A percentile compares a stretch with the other conserved stretches of the same genome.
Conservation (phyloP, 768 basidiomycete genomes). For the Tulasnella sp. region DNA sequence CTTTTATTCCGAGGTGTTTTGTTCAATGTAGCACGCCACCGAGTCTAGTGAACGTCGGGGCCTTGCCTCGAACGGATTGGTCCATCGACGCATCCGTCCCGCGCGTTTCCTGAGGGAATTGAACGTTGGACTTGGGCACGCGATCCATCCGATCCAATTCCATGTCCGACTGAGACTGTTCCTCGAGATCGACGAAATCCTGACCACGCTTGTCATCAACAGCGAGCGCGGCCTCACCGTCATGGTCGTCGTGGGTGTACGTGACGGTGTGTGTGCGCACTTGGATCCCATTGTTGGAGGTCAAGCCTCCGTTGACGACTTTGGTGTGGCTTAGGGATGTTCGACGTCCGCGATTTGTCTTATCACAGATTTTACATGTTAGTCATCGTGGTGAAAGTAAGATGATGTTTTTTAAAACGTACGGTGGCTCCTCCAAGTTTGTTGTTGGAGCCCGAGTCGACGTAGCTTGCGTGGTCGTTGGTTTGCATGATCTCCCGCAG, state of each 20-base stretch:
- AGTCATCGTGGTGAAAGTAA: no score
- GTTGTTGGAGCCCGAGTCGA: not conserved
- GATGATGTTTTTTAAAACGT: not conserved
- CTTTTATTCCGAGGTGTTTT: no score
- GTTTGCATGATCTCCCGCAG: constrained; percentile 3
- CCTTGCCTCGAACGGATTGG: not conserved
- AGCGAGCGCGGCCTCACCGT: not conserved
- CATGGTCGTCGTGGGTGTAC: constrained; percentile 6
- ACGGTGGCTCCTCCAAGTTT: not conserved
- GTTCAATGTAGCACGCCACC: not conserved
- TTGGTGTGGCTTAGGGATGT: not conserved
- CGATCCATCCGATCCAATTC: not conserved
- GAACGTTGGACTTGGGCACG: not conserved
- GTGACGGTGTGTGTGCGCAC: constrained; percentile 7
- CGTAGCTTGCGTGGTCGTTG: constrained; percentile 2
- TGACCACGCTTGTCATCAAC: not conserved
- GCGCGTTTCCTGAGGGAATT: not conserved
- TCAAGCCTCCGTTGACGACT: not conserved
- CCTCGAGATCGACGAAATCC: not conserved
- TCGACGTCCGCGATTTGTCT: no score
- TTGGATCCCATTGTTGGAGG: not conserved
- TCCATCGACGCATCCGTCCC: not conserved
- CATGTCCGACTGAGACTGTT: constrained; percentile 1
- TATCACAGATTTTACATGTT: no score
- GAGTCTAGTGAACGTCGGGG: not conserved